phyloP scores from a whole-genome alignment of 345 rosid species.

The Rubroshorea leprosula region DNA sequence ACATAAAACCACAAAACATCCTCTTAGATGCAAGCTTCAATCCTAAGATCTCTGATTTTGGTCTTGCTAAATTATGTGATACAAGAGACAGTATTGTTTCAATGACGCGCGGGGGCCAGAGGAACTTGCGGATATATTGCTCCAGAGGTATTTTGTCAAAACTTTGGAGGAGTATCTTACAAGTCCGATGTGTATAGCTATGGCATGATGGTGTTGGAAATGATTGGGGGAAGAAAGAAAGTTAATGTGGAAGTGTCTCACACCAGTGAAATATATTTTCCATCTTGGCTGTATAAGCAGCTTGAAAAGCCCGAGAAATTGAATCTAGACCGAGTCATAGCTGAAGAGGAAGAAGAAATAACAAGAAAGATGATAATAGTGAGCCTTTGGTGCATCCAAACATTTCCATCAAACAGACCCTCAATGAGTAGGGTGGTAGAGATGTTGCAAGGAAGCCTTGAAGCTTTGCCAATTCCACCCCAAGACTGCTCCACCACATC shows the following conservation, averaged over 20 bases:
- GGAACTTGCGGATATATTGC: constrained; percentile 45
- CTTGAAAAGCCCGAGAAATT: no score
- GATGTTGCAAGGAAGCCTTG: no score
- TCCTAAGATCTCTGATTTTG: constrained; percentile 44
- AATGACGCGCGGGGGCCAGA: constrained; percentile 16
- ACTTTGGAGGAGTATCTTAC: constrained; percentile 20
- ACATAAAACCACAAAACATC: constrained; percentile 44
- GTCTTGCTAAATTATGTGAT: constrained; percentile 38
- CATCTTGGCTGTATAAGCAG: no score
- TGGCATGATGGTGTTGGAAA: constrained; percentile 19
- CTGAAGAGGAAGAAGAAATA: no score
- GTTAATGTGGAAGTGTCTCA: not conserved
- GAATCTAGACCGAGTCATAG: no score
- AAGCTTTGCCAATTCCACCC: no score
- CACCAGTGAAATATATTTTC: constrained; percentile 11
- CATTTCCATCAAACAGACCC: no score
- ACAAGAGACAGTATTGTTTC: constrained; percentile 31
- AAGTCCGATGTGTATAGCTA: constrained; percentile 25
- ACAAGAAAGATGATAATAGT: no score
- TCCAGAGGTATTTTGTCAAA: constrained; percentile 31
- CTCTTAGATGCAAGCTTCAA: constrained; percentile 28
- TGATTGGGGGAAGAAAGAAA: constrained; percentile 22
- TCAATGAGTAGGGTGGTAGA: no score
- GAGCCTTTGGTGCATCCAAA: no score
- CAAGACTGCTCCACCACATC: no score